These are phyloP conservation scores for Cruciata laevipes DNA, from an alignment of 257 asterid genomes.

Conservation along the genomic window DNA sequence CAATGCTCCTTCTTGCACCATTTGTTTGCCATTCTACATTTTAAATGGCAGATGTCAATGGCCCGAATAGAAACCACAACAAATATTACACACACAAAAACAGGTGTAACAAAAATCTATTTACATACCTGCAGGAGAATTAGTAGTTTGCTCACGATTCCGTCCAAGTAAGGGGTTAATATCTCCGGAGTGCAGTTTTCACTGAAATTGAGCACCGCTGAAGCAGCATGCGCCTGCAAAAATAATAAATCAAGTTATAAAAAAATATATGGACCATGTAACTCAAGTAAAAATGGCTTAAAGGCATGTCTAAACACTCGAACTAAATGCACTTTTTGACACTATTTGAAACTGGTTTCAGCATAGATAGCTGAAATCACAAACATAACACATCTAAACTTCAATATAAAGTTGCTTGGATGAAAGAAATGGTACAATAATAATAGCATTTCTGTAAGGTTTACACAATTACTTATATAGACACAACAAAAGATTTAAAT, in stretches of 20 bases:
- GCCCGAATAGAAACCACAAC: background rate
- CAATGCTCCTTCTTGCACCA: constrained; percentile 98
- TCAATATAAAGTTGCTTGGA: background rate
- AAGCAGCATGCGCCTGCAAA: constrained; percentile 93
- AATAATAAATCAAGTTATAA: constrained; percentile 12
- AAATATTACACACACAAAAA: background rate
- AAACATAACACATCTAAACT: too few relatives aligned
- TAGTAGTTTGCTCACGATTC: constrained; percentile 73
- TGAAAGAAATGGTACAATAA: background rate
- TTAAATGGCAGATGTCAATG: constrained; percentile 9
- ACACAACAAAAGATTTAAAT: too few relatives aligned
- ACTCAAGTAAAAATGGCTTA: background rate
- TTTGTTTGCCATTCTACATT: constrained; percentile 85
- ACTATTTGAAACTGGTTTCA: background rate
- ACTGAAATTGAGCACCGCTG: constrained; percentile 89
- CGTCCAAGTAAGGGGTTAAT: constrained; percentile 77
- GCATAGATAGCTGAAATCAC: too few relatives aligned
- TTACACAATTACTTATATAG: too few relatives aligned
- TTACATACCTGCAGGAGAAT: constrained; percentile 67
- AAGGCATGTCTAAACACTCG: background rate
- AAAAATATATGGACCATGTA: background rate
- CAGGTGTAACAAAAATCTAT: background rate
- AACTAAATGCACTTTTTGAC: too few relatives aligned
- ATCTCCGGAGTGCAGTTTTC: constrained; percentile 91
- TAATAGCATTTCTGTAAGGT: background rate